These are phyloP conservation scores for Fremontodendron californicum DNA, from an alignment of 345 rosid genomes.

Conservation along the genomic window DNA sequence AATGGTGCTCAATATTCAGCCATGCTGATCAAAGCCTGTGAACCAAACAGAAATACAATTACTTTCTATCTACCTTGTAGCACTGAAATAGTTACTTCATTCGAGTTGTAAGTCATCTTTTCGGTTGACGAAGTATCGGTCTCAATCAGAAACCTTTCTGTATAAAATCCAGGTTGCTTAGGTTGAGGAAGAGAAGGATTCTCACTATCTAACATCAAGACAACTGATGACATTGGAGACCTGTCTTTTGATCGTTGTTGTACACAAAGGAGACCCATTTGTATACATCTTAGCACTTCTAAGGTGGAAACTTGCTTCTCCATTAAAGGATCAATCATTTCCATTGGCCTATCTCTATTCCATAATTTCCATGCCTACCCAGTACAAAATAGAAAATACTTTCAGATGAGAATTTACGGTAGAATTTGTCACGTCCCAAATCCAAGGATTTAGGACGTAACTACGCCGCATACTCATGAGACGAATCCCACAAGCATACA, in stretches of 20 bases:
- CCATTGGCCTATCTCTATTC: conserved; percentile 26
- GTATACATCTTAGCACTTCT: conserved; percentile 43
- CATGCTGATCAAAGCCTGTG: neutral
- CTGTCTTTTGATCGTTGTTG: conserved; percentile 43
- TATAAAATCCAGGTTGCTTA: conserved; percentile 31
- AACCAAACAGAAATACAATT: neutral
- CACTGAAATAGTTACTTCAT: conserved; percentile 19
- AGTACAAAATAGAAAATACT: neutral
- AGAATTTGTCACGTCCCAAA: too few species aligned
- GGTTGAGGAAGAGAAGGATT: conserved; percentile 31
- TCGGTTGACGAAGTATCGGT: conserved; percentile 20
- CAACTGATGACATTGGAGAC: conserved; percentile 46
- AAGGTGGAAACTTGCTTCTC: conserved; percentile 7
- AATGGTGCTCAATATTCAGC: neutral
- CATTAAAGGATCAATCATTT: conserved; percentile 35
- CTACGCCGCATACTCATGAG: too few species aligned
- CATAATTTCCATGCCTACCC: conserved; percentile 45
- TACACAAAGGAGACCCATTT: conserved; percentile 62
- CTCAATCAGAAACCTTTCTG: conserved; percentile 1
- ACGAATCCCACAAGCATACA: too few species aligned
- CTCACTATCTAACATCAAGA: conserved; percentile 45
- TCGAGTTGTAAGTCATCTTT: neutral
- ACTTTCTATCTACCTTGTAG: conserved; percentile 11
- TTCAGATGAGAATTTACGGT: neutral
- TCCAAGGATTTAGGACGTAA: too few species aligned